Evolutionary conservation across 2,329 filamentous ascomycete genomes (phyloP), one percentile per base, ranked within the genome.

Genomic region (Phoma sp.): DNA sequence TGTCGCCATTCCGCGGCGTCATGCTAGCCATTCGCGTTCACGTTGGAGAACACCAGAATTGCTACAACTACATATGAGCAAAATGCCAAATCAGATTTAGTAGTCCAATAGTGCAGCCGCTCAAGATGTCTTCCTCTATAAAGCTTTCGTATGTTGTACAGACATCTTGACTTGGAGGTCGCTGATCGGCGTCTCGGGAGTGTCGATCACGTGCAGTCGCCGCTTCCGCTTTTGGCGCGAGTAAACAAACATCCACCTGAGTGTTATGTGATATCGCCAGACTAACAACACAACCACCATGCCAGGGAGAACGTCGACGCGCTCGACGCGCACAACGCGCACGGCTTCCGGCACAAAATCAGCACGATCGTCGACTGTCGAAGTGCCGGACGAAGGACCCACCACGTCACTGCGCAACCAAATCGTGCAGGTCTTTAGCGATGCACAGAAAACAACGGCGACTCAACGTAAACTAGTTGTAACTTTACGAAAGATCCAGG

Each of bases 381-480:
- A 79, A 38, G 70, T 90, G n/a, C 88, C 90, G 32, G 84, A 88
- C 66, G 92, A 96, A 71, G 84, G 87, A 3, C 84, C 86, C 47
- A 81, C 86, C 39, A 92, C 85, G 53, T 84, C 83, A 14, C 78
- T 97, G 62, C 89, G 93, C 66, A 83, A 82, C 29, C 89, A 90
- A 69, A 82, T 96, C 46, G 89, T 87, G 71, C 71, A 74, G 25
- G 72, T 81, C 15, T 83, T 83, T 60, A 66, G 71, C 33, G 92
- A 82, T 59, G 77, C 93, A 28, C 95, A 99, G 75, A 88, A 89
- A 65, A 96, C 91, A 1, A 96, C 90, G 0, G 92, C 93, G 1
- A 91, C 91, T 2, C 95, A 99, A 73, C 83, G 93, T 56, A 98
- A 98, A 72, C 83, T 96, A 0, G 89, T 90, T 4, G 90, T 97